Evolutionary conservation across 495 filamentous ascomycete genomes (phyloP).

Genomic region (Neurospora sp.): DNA sequence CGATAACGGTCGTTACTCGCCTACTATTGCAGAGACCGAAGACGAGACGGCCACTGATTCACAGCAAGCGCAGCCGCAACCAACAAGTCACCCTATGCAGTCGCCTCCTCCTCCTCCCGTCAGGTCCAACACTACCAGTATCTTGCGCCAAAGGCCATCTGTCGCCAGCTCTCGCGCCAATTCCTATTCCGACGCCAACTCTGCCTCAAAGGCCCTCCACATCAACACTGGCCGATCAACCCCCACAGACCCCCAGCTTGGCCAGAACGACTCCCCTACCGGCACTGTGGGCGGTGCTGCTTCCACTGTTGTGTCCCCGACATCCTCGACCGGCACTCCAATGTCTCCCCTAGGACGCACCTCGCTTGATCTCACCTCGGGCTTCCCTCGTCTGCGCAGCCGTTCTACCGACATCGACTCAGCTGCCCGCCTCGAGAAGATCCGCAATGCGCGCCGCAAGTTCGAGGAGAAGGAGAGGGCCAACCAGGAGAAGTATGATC

Average conservation of each 20-base stretch:
- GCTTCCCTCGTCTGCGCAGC: conserved; percentile 42
- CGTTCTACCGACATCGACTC: conserved; percentile 39
- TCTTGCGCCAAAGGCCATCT: conserved; percentile 20
- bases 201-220: conserved; percentile 27
- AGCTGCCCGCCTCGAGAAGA: conserved; percentile 33
- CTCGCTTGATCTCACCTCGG: conserved; percentile 35
- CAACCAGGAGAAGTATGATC: conserved; percentile 47
- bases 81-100: conserved; percentile 4
- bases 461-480: conserved; percentile 43
- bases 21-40: conserved; percentile 41
- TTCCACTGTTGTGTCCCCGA: conserved; percentile 9
- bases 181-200: conserved; percentile 28
- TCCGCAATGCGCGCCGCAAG: conserved; percentile 42
- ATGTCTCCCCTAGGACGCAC: conserved; percentile 38
- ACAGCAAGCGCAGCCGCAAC: conserved; percentile 15
- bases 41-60: conserved; percentile 28
- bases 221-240: conserved; percentile 31
- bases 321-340: conserved; percentile 17
- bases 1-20: conserved; percentile 30
- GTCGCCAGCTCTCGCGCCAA: conserved; percentile 34
- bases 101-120: neutral
- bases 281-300: conserved; percentile 11
- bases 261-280: conserved; percentile 24
- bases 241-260: conserved; percentile 17
- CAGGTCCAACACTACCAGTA: neutral